These are phyloP conservation scores for Pseudonitzschia pungens DNA, from an alignment of 108 stramenopile genomes.

Conservation along the genomic window DNA sequence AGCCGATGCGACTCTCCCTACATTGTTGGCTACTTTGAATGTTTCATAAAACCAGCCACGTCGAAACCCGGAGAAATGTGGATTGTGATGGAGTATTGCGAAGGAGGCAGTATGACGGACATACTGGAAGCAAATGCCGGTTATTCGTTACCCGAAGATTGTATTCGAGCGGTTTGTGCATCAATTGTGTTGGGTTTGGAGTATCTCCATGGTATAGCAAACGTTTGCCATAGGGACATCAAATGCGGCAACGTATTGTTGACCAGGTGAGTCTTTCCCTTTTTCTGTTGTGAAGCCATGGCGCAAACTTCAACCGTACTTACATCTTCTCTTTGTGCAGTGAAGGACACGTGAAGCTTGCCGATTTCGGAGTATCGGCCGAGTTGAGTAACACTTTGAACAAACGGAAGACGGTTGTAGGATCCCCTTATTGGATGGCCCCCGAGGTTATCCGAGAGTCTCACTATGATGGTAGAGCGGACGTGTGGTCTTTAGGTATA, in stretches of 20 bases:
- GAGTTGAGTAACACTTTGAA: slow-evolving; percentile 92
- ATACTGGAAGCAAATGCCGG: slow-evolving; percentile 74
- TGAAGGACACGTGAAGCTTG: slow-evolving; percentile 88
- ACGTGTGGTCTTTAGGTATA: slow-evolving; percentile 98
- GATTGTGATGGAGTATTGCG: slow-evolving; percentile 96
- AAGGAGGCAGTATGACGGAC: slow-evolving; percentile 85
- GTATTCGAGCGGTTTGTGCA: slow-evolving; percentile 83
- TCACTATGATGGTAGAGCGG: slow-evolving; percentile 95
- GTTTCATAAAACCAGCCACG: slow-evolving; percentile 57
- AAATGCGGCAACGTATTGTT: slow-evolving; percentile 95
- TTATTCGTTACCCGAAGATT: slow-evolving; percentile 71
- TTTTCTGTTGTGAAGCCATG: neutral
- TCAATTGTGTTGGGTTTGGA: slow-evolving; percentile 87
- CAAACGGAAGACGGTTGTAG: slow-evolving; percentile 96
- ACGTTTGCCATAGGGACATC: slow-evolving; percentile 93
- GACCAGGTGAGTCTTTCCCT: slow-evolving; percentile 36
- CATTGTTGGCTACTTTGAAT: slow-evolving; percentile 90
- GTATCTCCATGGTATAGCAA: slow-evolving; percentile 87
- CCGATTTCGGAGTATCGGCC: slow-evolving; percentile 93
- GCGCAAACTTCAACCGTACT: neutral
- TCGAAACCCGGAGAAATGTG: slow-evolving; percentile 69
- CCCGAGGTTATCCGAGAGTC: slow-evolving; percentile 95
- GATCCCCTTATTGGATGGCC: slow-evolving; percentile 99
- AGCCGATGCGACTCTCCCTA: slow-evolving; percentile 82
- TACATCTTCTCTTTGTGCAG: slow-evolving; percentile 8